Base-by-base conservation (phyloP, 129 eudicot genomes). In the Flaveria bidentis region DNA sequence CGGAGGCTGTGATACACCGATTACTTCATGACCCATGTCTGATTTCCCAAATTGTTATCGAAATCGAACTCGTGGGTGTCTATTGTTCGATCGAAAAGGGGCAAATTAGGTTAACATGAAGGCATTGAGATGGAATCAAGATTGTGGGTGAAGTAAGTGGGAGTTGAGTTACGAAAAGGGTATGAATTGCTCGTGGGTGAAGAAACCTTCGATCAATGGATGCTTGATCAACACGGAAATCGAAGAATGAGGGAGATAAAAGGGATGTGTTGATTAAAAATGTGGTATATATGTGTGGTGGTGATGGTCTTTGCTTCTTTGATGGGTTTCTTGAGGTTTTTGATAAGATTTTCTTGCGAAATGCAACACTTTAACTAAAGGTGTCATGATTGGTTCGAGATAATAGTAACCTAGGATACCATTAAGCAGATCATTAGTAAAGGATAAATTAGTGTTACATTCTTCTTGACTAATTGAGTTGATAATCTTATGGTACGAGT, bases 191-290 rank as follows among this genome's bases (percentile, higher is more conserved):
- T 50, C 12, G 71, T 65, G 6, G 5, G 15, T 41, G 17, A 39
- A 67, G 71, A 41, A 67, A 67, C 16, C 51, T 57, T 22, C 9
- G 72, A 45, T 67, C n/a, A 42, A 20, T 67, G 28, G 51, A 39
- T 66, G 47, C 71, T 66, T 66, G 71, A 14, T 20, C 6, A 23
- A 67, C 53, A 67, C 72, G 72, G 50, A 17, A 42, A 67, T 42
- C 72, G 50, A 67, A 5, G 30, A 30, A 4, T 17, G 60, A 52
- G 60, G 22, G 22, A 6, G 60, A 52, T 7, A 52, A 17, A 52
- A 15, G 60, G 20, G 18, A 52, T 52, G n/a, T 17, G n/a, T 52
- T 45, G 13, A 45, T 45, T 9, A 45, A 45, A 45, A 45, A 10
- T 49, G 53, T 49, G 53, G 16, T 49, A 49, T 49, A 3, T 49